Evolutionary conservation across 2,329 filamentous ascomycete genomes (phyloP), one percentile per base, ranked within the genome.

Genomic region (Ophiostoma ulmi): DNA sequence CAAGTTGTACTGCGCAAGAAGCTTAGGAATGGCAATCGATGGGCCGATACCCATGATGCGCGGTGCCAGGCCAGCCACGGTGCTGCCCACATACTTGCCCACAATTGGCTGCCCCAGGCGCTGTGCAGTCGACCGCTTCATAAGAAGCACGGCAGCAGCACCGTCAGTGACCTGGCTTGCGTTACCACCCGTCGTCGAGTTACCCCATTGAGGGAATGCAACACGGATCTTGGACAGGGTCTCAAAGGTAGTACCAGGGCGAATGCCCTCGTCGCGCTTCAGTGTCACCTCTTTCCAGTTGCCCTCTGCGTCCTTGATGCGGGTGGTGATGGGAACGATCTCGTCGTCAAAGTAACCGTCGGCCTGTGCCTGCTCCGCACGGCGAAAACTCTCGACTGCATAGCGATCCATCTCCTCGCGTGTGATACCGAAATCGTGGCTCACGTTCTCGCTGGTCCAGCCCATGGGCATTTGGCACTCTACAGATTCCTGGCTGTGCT

Each of bases 391-490:
- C 83, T 96, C 93, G 11, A 91, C 91, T 0, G 95, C 92, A 79
- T 89, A 98, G 75, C 86, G 83, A 80, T 99, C 95, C 82, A 98
- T 92, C 78, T 83, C 82, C 78, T 94, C 89, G 73, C 95, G 88
- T 1, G 87, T 82, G 78, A 99, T 90, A 78, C 90, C 87, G 80
- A 98, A 98, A 82, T 98, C 95, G 67, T 88, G 88, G 76, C 90
- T 93, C 38, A 99, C 93, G 78, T 98, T 98, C 84, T 99, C 95
- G 72, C 91, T 94, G 2, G 95, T 99, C 87, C 97, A 96, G 31
- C 95, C 95, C 95, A 99, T 99, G 75, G 94, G 91, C 85, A 93
- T 88, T 88, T 94, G 88, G 85, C 93, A 95, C 82, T 98, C 94
- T 66, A 81, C 81, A 0, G 93, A 87, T 78, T 97, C 92, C 78